Conservation (phyloP, 1,284 basidiomycete species). For the Vanrija pseudolonga region DNA sequence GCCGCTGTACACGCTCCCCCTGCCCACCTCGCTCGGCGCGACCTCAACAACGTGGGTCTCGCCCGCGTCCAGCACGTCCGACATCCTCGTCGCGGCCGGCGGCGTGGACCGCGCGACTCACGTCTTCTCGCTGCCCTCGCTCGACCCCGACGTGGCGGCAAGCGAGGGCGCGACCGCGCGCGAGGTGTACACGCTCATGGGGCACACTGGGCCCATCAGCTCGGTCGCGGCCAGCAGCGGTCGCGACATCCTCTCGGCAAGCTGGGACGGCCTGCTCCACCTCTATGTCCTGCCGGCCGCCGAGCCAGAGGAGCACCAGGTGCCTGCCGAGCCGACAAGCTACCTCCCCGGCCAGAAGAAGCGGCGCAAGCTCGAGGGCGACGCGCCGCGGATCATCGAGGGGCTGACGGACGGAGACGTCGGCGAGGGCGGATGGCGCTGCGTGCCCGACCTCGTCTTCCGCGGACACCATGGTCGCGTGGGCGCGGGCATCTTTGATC, state of each 20-base stretch:
- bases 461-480: conserved; percentile 45
- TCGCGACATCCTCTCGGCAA: conserved; percentile 64
- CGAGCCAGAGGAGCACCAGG: conserved; percentile 43
- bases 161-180: conserved; percentile 54
- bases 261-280: conserved; percentile 76
- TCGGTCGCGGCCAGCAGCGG: conserved; percentile 57
- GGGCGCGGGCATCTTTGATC: conserved; percentile 44
- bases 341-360: conserved; percentile 54
- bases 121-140: conserved; percentile 57
- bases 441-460: conserved; percentile 40
- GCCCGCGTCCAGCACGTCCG: conserved; percentile 38
- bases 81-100: conserved; percentile 63
- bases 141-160: conserved; percentile 38
- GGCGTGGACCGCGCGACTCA: conserved; percentile 77
- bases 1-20: conserved; percentile 41
- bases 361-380: conserved; percentile 54
- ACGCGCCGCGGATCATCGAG: conserved; percentile 51
- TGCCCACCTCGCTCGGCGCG: conserved; percentile 56
- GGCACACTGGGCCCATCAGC: conserved; percentile 71
- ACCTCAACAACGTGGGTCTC: conserved; percentile 66
- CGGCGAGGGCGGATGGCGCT: conserved; percentile 42
- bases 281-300: conserved; percentile 54
- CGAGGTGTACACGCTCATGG: conserved; percentile 57
- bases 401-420: conserved; percentile 40
- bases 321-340: conserved; percentile 39